Evolutionary conservation across 139 green algal species (phyloP).

Genomic region (Chlorella ohadii): DNA sequence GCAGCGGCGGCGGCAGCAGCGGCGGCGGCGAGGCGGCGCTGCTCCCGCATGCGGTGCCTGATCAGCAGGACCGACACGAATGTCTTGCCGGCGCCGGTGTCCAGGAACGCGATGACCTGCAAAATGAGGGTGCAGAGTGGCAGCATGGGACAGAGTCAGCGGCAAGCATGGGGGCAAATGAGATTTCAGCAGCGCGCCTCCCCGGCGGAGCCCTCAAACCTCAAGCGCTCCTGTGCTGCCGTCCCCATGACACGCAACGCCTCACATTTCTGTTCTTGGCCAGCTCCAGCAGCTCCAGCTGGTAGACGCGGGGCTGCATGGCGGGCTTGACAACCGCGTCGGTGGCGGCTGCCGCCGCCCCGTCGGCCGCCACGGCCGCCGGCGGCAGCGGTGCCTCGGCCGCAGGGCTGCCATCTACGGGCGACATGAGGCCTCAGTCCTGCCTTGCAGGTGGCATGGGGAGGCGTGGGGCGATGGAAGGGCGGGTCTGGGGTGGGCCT

Average conservation of each 20-base stretch:
- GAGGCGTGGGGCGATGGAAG: too few relatives aligned
- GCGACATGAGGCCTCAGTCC: too few relatives aligned
- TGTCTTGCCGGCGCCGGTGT: conserved; percentile 60
- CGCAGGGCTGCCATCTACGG: background rate
- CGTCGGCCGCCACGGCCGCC: background rate
- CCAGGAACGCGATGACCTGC: conserved; percentile 40
- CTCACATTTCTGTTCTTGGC: conserved; percentile 41
- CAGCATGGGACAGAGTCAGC: background rate
- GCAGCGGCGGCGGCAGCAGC: background rate
- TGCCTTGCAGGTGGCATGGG: too few relatives aligned
- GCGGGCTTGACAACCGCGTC: background rate
- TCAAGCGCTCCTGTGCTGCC: too few relatives aligned
- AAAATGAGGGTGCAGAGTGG: too few relatives aligned
- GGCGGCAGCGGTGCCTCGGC: background rate
- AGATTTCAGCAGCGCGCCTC: too few relatives aligned
- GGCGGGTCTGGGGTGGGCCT: too few relatives aligned
- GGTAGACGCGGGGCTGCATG: conserved; percentile 30
- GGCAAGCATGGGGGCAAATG: background rate
- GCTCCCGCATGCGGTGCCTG: conserved; percentile 37
- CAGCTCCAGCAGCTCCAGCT: conserved; percentile 43
- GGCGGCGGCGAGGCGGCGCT: background rate
- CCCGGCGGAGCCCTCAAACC: too few relatives aligned
- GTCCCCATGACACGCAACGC: too few relatives aligned
- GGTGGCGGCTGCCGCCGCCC: background rate
- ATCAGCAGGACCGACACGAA: conserved; percentile 72